Evolutionary conservation across 495 filamentous ascomycete genomes (phyloP), one percentile per base, ranked within the genome.

Genomic region (Tuber indicum): DNA sequence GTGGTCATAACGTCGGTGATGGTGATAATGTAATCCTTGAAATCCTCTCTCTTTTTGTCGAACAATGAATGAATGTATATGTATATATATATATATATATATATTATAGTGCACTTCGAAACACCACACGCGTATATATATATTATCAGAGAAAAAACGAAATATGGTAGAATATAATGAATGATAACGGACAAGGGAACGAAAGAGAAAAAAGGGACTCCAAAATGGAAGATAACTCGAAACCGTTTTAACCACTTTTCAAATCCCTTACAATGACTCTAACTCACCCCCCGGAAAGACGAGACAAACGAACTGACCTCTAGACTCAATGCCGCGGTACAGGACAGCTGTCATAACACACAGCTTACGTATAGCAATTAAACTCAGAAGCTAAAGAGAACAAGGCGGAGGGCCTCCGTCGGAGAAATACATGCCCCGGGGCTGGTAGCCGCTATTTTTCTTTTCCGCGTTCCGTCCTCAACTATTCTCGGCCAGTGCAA

Each of bases 21-120:
- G 58, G 32, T 66, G 58, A 36, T 66, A 66, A 26, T 58, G 52
- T 66, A 66, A 66, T 66, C 58, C 32, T 66, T 66, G 58, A 66
- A 66, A 66, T 36, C 4, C 58, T 32, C 5, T 32, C 5, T 32
- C 32, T 32, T 66, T 32, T 32, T 66, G 58, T 66, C 58, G 58
- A 26, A 17, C 32, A 66, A 26, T n/a, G 52, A n/a, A 32, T 66
- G 36, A 36, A 36, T 66, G 1, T 32, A 1, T 41, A 1, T 41
- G 2, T 41, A 41, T 41, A 66, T 66, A 36, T 66, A 32, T 32
- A 1, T 41, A 1, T 41, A 41, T 41, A 41, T 41, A 66, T 66
- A 36, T 66, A 66, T 66, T 66, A 66, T 66, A 66, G 58, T 66
- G 58, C 58, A 66, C 58, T 66, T 66, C 58, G 32, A 62, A 26